Base-by-base conservation (phyloP, 352 stramenopile species). In the Blastocystis sp. region DNA sequence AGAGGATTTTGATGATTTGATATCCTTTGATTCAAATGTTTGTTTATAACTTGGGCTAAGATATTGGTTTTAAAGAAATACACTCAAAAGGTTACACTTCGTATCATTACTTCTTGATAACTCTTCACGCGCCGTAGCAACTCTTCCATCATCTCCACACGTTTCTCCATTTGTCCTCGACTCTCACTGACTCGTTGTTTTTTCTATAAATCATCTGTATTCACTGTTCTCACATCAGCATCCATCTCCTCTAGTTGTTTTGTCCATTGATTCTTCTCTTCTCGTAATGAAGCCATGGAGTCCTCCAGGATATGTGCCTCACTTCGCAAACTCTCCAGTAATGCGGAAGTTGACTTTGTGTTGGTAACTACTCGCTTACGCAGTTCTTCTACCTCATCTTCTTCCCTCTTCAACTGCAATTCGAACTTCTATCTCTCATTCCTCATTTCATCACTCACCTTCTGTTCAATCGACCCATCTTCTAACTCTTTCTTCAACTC, bases 41-140 rank as follows among this genome's bases (percentile, higher is more conserved):
- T 60, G 17, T 58, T 64, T 11, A 44, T 70, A 15, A 44, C 27
- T 24, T 15, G 13, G 19, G 24, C 22, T 24, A 44, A 44, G n/a
- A n/a, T n/a, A n/a, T n/a, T n/a, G n/a, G n/a, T n/a, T n/a, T 57
- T 6, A 22, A 78, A 78, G 37, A 78, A 84, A 84, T 51, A 84
- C 22, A 44, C 15, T 48, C 1, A 68, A 44, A 24, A 76, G 24
- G 30, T 44, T 11, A 84, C 53, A 19, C 30, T 40, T 68, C 30
- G 42, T 33, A 84, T 84, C 33, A 84, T 42, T 9, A 17, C 27
- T n/a, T 51, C 17, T 35, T 84, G 73, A 64, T 84, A 84, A 7
- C 19, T 40, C 73, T 68, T 84, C 73, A 60, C 51, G 6, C 53
- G 48, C 48, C 66, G 30, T 57, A 84, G 35, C 24, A 84, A 57